These are phyloP conservation scores for Eucalyptus dawsonii DNA, from an alignment of 345 rosid species.

Conservation along the genomic window DNA sequence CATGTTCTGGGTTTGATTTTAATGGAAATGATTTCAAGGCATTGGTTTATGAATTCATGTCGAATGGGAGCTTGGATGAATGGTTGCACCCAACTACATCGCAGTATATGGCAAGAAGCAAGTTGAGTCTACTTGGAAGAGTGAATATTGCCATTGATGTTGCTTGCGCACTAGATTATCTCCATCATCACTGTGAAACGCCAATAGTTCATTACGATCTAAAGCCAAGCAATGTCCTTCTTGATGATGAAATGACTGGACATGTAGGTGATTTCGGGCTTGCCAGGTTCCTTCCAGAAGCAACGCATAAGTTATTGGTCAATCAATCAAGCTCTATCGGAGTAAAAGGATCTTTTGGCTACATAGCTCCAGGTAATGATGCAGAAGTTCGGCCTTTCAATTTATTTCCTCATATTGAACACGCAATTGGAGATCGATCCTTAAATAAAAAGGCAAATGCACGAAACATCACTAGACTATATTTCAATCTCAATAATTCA, in stretches of 20 bases:
- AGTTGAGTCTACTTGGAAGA: neutral
- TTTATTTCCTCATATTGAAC: neutral
- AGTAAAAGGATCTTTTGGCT: neutral
- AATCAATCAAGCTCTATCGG: fast-evolving
- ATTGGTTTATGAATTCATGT: too few species aligned
- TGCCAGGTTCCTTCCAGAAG: neutral
- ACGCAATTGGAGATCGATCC: neutral
- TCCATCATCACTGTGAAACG: neutral
- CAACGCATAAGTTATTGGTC: neutral
- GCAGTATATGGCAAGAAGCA: neutral
- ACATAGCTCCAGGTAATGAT: neutral
- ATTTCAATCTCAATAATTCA: neutral
- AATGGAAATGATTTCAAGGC: too few species aligned
- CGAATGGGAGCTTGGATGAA: neutral
- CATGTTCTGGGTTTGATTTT: too few species aligned
- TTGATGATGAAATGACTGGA: neutral
- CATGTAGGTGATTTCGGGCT: neutral
- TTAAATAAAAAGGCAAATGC: neutral
- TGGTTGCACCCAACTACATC: neutral
- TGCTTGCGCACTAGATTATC: neutral
- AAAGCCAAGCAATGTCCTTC: neutral
- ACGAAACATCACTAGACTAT: fast-evolving
- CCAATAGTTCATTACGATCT: neutral
- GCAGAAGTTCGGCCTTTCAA: fast-evolving
- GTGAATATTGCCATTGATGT: neutral